phyloP scores from a whole-genome alignment of 441 rosid genomes.

The Macaranga tanarius region DNA sequence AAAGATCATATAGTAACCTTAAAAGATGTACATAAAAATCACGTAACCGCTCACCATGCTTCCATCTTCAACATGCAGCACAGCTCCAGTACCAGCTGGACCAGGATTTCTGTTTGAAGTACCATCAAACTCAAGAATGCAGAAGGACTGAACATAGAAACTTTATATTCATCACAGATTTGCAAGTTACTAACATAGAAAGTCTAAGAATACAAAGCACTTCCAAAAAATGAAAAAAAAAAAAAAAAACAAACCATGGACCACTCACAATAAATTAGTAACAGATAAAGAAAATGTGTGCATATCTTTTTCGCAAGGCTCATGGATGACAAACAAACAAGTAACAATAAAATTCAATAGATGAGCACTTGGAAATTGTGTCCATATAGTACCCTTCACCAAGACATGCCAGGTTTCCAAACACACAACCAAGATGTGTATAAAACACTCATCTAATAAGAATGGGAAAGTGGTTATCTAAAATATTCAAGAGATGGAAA shows the following conservation, averaged over 20 bases:
- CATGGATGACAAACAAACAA: neutral
- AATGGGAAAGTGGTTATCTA: neutral
- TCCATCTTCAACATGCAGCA: slow-evolving; percentile 64
- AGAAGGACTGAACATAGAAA: slow-evolving; percentile 43
- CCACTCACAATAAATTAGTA: neutral
- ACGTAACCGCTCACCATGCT: slow-evolving; percentile 51
- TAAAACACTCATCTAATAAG: neutral
- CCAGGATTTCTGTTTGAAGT: slow-evolving; percentile 97
- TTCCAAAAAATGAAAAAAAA: neutral
- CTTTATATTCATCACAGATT: neutral
- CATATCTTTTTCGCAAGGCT: neutral
- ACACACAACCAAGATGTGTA: neutral
- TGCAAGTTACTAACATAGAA: neutral
- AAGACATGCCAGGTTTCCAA: neutral
- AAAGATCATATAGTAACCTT: slow-evolving; percentile 17
- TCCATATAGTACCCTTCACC: neutral
- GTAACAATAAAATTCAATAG: neutral
- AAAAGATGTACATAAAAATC: slow-evolving; percentile 9
- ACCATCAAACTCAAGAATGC: slow-evolving; percentile 78
- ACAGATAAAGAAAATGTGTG: neutral
- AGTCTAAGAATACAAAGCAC: neutral
- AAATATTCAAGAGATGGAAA: neutral
- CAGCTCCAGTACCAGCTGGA: slow-evolving; percentile 90
- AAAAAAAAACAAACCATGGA: too few relatives aligned
- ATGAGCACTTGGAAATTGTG: neutral